Evolutionary conservation across 2,329 filamentous ascomycete species (phyloP).

Genomic region (Penicillium sp.): DNA sequence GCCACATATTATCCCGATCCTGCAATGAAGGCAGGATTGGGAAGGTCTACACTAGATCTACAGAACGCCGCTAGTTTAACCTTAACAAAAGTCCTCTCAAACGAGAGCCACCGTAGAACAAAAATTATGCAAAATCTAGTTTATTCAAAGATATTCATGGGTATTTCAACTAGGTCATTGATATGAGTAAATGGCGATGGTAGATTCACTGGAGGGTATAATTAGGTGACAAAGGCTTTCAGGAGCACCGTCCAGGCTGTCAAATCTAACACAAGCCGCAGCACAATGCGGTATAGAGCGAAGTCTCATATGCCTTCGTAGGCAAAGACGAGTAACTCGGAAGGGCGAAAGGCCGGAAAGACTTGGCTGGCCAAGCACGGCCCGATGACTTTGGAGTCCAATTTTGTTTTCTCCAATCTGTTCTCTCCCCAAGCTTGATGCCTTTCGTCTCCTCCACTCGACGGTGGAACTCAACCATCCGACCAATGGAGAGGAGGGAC

Average conservation of each 20-base stretch:
- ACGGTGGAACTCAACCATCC: neutral
- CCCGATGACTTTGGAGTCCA: neutral
- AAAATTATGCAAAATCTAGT: neutral
- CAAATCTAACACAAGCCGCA: neutral
- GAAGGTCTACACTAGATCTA: neutral
- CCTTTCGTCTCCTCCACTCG: neutral
- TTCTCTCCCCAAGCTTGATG: neutral
- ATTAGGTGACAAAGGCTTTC: neutral
- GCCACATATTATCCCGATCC: neutral
- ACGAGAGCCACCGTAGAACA: neutral
- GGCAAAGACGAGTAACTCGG: neutral
- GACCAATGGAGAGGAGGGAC: neutral
- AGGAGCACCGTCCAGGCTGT: neutral
- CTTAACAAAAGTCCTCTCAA: neutral
- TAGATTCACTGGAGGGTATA: neutral
- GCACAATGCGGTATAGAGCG: neutral
- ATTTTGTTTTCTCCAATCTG: neutral
- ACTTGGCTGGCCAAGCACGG: neutral
- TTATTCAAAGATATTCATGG: neutral
- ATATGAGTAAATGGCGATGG: neutral
- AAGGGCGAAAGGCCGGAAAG: neutral
- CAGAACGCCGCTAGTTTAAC: no score
- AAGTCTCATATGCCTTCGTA: neutral
- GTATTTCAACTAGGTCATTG: conserved; percentile 2
- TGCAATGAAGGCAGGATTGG: neutral